Evolutionary conservation across 345 rosid species (phyloP).

Genomic region (Dovyalis caffra): DNA sequence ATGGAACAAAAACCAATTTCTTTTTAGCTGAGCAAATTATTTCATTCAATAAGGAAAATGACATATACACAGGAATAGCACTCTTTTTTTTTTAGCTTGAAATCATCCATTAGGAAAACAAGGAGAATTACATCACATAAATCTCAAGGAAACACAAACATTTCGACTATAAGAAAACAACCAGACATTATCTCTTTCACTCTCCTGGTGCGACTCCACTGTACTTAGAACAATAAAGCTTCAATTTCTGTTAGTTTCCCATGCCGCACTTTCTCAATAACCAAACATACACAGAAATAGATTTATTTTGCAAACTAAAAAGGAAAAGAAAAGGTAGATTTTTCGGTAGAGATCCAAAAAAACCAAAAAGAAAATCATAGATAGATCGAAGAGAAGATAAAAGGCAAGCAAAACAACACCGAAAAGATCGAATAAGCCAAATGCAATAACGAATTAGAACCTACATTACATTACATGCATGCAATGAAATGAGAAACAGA

Average conservation of each 20-base stretch:
- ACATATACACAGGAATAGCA: background rate
- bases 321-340: background rate
- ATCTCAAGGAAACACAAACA: background rate
- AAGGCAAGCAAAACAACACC: constrained; percentile 15
- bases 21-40: background rate
- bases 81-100: background rate
- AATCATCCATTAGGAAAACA: background rate
- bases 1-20: too few species aligned
- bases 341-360: background rate
- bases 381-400: constrained; percentile 17
- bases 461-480: constrained; percentile 32
- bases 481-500: constrained; percentile 15
- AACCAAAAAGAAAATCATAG: background rate
- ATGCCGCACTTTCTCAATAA: constrained; percentile 17
- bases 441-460: background rate
- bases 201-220: background rate
- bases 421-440: constrained; percentile 7
- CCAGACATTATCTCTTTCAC: background rate
- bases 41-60: background rate
- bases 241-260: background rate
- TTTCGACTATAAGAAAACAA: constrained; percentile 4
- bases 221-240: constrained; percentile 1
- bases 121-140: background rate
- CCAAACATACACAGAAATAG: background rate
- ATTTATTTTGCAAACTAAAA: background rate